phyloP scores from a whole-genome alignment of 805 yeast genomes.

The Starmerella powellii region DNA sequence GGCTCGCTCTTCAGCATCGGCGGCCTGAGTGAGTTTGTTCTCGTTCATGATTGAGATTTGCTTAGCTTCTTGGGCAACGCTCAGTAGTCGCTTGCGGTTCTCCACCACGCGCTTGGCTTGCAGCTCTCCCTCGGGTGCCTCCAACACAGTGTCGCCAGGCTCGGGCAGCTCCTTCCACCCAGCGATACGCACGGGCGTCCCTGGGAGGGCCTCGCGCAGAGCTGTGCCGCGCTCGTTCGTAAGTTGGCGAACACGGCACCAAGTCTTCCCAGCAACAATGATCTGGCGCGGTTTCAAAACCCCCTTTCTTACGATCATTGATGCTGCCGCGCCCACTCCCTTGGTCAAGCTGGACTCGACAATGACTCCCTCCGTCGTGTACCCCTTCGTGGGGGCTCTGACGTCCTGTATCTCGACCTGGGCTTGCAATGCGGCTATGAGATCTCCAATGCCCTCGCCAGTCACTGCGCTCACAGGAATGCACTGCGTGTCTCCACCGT shows the following conservation, averaged over 20 bases:
- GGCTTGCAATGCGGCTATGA: conserved; percentile 80
- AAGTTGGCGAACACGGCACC: conserved; percentile 72
- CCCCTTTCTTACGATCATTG: conserved; percentile 73
- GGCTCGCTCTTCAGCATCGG: conserved; percentile 40
- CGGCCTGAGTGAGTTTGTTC: conserved; percentile 39
- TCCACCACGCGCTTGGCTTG: conserved; percentile 62
- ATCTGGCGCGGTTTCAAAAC: conserved; percentile 54
- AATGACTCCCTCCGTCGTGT: conserved; percentile 67
- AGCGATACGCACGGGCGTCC: conserved; percentile 77
- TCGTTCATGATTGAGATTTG: conserved; percentile 64
- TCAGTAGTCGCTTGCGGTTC: conserved; percentile 46
- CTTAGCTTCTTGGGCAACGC: conserved; percentile 43
- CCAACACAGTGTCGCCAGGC: conserved; percentile 75
- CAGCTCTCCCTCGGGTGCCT: conserved; percentile 55
- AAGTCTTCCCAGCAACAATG: conserved; percentile 78
- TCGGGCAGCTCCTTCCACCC: conserved; percentile 93
- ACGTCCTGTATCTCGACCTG: conserved; percentile 75
- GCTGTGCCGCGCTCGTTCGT: conserved; percentile 58
- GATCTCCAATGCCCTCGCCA: conserved; percentile 76
- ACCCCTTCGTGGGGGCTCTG: conserved; percentile 40
- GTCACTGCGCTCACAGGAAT: conserved; percentile 81
- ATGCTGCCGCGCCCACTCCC: conserved; percentile 76
- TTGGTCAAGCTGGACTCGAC: conserved; percentile 73
- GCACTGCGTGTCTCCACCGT: conserved; percentile 90
- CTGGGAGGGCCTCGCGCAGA: conserved; percentile 61